Evolutionary conservation across 1,284 basidiomycete species (phyloP).

Genomic region (Papiliotrema fonsecae): DNA sequence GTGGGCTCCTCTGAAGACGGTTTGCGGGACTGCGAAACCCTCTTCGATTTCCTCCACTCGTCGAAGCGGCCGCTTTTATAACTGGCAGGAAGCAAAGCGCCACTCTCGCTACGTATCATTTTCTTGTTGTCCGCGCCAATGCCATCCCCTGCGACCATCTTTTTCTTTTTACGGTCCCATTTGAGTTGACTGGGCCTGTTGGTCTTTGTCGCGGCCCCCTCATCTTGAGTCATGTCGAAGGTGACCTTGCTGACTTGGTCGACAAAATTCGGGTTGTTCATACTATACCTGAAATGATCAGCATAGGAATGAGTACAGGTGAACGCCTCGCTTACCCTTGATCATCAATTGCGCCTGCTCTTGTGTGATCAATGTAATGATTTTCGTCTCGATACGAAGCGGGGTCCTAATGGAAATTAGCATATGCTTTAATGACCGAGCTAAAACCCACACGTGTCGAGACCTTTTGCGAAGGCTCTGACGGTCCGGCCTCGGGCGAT

Average conservation of each 20-base stretch:
- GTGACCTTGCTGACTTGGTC: slow-evolving; percentile 53
- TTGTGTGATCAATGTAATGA: slow-evolving; percentile 3
- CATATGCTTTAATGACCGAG: too few relatives aligned
- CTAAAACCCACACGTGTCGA: too few relatives aligned
- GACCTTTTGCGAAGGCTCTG: too few relatives aligned
- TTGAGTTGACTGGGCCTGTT: slow-evolving; percentile 62
- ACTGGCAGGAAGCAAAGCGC: slow-evolving; percentile 83
- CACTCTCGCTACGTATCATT: slow-evolving; percentile 88
- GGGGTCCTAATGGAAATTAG: too few relatives aligned
- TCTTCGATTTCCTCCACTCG: slow-evolving; percentile 60
- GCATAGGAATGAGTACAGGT: slow-evolving; percentile 6
- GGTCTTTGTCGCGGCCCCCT: slow-evolving; percentile 60
- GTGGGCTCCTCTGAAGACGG: background rate
- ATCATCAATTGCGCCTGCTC: background rate
- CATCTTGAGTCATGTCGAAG: slow-evolving; percentile 82
- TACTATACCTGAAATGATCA: background rate
- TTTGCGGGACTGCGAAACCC: background rate
- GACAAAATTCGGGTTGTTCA: slow-evolving; percentile 4
- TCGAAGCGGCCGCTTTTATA: slow-evolving; percentile 92
- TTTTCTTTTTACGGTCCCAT: slow-evolving; percentile 98
- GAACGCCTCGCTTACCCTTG: slow-evolving; percentile 2
- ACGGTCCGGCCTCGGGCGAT: too few relatives aligned
- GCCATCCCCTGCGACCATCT: slow-evolving; percentile 80
- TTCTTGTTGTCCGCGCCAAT: slow-evolving; percentile 90
- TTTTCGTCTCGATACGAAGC: slow-evolving; percentile 2